Conservation (phyloP, 2,329 filamentous ascomycete species). For the Sarocladium kiliense region DNA sequence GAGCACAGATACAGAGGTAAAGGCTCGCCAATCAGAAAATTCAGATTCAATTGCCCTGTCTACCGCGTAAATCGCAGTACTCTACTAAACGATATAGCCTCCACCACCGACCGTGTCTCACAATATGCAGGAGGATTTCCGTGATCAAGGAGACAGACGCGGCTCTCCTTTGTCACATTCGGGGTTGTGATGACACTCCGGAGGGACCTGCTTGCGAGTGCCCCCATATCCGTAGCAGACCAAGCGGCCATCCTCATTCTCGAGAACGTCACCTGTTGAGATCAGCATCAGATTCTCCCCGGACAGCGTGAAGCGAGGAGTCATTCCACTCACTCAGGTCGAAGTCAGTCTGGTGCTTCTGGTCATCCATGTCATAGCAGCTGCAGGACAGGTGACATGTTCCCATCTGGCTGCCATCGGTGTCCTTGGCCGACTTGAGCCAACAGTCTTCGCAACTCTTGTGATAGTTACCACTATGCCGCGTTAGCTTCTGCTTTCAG, state of each 20-base stretch:
- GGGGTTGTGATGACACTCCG: slow-evolving; percentile 10
- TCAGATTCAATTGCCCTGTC: too few species aligned
- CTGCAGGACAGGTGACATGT: slow-evolving; percentile 10
- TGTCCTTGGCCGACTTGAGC: background rate
- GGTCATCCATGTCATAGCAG: slow-evolving; percentile 5
- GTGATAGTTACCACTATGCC: slow-evolving; percentile 7
- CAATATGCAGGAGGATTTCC: too few species aligned
- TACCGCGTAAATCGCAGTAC: too few species aligned
- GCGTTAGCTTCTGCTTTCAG: background rate
- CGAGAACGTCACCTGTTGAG: slow-evolving; percentile 8
- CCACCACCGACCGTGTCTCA: too few species aligned
- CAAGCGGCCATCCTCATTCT: slow-evolving; percentile 9
- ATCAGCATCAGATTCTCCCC: background rate
- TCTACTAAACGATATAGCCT: too few species aligned
- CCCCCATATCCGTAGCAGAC: slow-evolving; percentile 8
- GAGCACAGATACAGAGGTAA: too few species aligned
- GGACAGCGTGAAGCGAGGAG: background rate
- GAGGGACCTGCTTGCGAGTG: slow-evolving; percentile 5
- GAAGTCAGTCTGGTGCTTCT: background rate
- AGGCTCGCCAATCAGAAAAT: too few species aligned
- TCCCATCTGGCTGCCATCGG: background rate
- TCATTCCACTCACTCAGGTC: slow-evolving; percentile 4
- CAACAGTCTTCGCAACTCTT: slow-evolving; percentile 8
- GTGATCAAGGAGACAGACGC: background rate
- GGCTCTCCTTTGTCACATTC: slow-evolving; percentile 1